phyloP scores from a whole-genome alignment of 2,329 filamentous ascomycete genomes.

The Fusarium sp. region DNA sequence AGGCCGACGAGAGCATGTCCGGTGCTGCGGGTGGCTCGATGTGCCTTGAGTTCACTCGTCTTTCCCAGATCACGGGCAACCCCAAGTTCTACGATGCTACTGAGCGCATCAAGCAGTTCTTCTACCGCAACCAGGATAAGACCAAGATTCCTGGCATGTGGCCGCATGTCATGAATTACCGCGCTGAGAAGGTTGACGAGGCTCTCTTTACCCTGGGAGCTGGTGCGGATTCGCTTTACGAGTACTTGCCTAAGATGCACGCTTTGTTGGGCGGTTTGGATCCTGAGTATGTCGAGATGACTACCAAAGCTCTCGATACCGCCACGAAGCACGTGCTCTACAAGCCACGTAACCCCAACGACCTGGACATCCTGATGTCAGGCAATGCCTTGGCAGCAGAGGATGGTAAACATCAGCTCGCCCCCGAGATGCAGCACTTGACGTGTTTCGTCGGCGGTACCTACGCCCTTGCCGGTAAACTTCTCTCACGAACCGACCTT shows the following conservation, averaged over 20 bases:
- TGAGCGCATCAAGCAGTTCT: conserved; percentile 78
- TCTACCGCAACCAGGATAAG: conserved; percentile 75
- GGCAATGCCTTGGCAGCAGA: conserved; percentile 57
- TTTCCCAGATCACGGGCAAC: conserved; percentile 81
- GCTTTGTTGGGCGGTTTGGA: conserved; percentile 76
- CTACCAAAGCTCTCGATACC: conserved; percentile 73
- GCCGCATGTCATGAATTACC: conserved; percentile 76
- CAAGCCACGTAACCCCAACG: conserved; percentile 74
- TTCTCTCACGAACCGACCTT: conserved; percentile 67
- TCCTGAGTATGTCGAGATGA: conserved; percentile 75
- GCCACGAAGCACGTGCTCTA: conserved; percentile 76
- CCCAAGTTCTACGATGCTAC: conserved; percentile 83
- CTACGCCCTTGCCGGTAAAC: conserved; percentile 76
- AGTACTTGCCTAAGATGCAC: conserved; percentile 73
- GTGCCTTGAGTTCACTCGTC: conserved; percentile 80
- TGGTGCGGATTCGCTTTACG: conserved; percentile 67
- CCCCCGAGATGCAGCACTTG: conserved; percentile 68
- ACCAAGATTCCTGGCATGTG: conserved; percentile 81
- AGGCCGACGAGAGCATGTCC: conserved; percentile 56
- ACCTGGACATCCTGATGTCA: conserved; percentile 73
- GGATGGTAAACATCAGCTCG: conserved; percentile 50
- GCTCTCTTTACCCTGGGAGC: conserved; percentile 62
- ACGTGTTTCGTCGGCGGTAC: conserved; percentile 81
- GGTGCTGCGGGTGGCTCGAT: conserved; percentile 73
- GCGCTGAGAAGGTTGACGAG: conserved; percentile 63